Percentiles rank a stretch among this genome's conserved stretches.
Conservation (phyloP, 805 yeast genomes). For the Ogataea haglerorum region DNA sequence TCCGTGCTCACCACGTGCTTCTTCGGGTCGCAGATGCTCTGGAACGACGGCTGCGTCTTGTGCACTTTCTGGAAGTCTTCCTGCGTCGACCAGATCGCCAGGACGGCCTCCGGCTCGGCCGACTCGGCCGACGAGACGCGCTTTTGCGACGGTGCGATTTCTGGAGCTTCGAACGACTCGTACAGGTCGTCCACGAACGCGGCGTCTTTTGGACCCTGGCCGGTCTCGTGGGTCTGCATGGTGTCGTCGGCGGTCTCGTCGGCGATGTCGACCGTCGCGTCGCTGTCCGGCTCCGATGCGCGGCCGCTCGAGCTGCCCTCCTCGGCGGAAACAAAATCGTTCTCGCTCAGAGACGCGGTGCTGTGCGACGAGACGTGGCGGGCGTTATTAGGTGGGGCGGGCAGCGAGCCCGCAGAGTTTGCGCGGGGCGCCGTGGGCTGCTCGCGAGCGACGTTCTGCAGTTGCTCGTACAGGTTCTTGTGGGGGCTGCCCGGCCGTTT, state of each 20-base stretch:
- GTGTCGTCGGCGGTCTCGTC: slow-evolving; percentile 10
- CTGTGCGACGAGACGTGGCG: slow-evolving; percentile 27
- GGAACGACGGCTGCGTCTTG: slow-evolving; percentile 21
- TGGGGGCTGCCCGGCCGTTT: slow-evolving; percentile 19
- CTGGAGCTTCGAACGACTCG: slow-evolving; percentile 35
- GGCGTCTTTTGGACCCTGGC: slow-evolving; percentile 28
- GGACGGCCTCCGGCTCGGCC: slow-evolving; percentile 27
- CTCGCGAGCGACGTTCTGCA: slow-evolving; percentile 5
- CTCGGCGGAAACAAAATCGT: slow-evolving; percentile 33
- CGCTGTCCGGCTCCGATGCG: slow-evolving; percentile 7
- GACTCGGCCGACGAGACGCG: slow-evolving; percentile 25
- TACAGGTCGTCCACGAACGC: slow-evolving; percentile 40
- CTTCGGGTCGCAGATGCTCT: slow-evolving; percentile 28
- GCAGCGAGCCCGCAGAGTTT: slow-evolving; percentile 15
- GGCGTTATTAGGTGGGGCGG: background rate
- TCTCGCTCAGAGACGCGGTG: slow-evolving; percentile 27
- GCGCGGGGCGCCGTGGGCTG: background rate
- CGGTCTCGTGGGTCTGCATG: slow-evolving; percentile 6
- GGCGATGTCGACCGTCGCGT: slow-evolving; percentile 12
- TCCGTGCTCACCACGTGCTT: slow-evolving; percentile 19
- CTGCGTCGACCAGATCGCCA: slow-evolving; percentile 36
- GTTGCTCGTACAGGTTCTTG: slow-evolving; percentile 13
- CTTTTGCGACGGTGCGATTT: slow-evolving; percentile 5
- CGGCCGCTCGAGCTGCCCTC: slow-evolving; percentile 22
- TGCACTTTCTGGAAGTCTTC: slow-evolving; percentile 21